Conservation (phyloP, 164 flowering plant species). For the Buxus sempervirens region DNA sequence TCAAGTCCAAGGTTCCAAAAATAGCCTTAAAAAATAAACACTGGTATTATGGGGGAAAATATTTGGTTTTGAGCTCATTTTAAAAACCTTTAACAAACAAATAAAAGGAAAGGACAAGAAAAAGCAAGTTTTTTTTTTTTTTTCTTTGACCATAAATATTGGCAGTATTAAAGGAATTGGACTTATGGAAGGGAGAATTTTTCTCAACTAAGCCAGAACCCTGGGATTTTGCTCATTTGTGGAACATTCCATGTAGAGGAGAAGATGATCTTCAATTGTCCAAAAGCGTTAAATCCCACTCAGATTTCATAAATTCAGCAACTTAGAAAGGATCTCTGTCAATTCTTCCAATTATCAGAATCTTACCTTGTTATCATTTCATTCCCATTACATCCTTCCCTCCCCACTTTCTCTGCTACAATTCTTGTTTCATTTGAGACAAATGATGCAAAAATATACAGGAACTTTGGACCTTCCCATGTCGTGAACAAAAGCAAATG, state of each 20-base stretch:
- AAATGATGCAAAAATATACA: background rate
- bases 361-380: slow-evolving; percentile 3
- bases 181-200: too few species aligned
- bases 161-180: too few species aligned
- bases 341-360: slow-evolving; percentile 22
- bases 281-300: slow-evolving; percentile 38
- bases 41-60: too few species aligned
- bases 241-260: background rate
- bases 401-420: slow-evolving; percentile 11
- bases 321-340: slow-evolving; percentile 16
- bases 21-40: too few species aligned
- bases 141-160: too few species aligned
- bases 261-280: slow-evolving; percentile 10
- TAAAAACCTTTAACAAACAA: too few species aligned
- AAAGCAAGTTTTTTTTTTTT: too few species aligned
- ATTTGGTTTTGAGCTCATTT: too few species aligned
- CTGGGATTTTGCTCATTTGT: background rate
- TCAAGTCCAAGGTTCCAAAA: too few species aligned
- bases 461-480: slow-evolving; percentile 8
- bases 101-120: too few species aligned
- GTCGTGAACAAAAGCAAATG: slow-evolving; percentile 9
- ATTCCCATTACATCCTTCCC: slow-evolving; percentile 4
- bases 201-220: too few species aligned
- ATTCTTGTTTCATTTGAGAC: background rate
- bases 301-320: slow-evolving; percentile 28